These are phyloP conservation scores for Guillardia theta DNA, from an alignment of 78 protist genomes.

Conservation along the genomic window DNA sequence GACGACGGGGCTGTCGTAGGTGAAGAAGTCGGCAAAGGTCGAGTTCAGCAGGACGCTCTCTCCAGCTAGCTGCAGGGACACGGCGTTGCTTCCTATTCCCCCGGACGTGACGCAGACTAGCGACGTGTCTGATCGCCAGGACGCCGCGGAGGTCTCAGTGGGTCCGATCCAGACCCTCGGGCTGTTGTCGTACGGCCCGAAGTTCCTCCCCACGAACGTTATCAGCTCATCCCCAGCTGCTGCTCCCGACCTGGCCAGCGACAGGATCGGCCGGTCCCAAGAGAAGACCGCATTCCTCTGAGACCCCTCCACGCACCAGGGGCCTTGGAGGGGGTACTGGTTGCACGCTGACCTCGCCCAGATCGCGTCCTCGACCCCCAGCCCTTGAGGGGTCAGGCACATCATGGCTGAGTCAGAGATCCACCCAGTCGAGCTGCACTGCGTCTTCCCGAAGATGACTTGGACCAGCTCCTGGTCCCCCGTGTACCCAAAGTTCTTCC, in stretches of 20 bases:
- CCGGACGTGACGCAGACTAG: background rate
- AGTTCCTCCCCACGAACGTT: background rate
- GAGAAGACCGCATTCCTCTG: too few species aligned
- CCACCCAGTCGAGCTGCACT: too few species aligned
- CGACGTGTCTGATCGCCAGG: slow-evolving; percentile 4
- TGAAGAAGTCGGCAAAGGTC: background rate
- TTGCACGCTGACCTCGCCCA: too few species aligned
- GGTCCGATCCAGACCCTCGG: background rate
- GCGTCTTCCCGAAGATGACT: too few species aligned
- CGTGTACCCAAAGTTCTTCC: background rate
- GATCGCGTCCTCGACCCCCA: too few species aligned
- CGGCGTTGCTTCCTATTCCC: background rate
- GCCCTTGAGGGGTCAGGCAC: too few species aligned
- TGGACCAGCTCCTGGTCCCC: too few species aligned
- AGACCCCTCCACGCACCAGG: too few species aligned
- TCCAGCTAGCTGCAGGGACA: background rate
- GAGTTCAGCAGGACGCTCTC: background rate
- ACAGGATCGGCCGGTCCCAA: too few species aligned
- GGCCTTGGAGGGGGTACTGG: too few species aligned
- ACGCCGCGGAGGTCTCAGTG: background rate
- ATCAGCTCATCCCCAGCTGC: background rate
- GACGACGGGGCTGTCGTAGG: background rate
- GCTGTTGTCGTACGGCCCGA: background rate
- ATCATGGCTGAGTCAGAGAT: too few species aligned
- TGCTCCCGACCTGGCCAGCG: too few species aligned